phyloP scores from a whole-genome alignment of 257 asterid genomes.

The Nicotiana otophora region DNA sequence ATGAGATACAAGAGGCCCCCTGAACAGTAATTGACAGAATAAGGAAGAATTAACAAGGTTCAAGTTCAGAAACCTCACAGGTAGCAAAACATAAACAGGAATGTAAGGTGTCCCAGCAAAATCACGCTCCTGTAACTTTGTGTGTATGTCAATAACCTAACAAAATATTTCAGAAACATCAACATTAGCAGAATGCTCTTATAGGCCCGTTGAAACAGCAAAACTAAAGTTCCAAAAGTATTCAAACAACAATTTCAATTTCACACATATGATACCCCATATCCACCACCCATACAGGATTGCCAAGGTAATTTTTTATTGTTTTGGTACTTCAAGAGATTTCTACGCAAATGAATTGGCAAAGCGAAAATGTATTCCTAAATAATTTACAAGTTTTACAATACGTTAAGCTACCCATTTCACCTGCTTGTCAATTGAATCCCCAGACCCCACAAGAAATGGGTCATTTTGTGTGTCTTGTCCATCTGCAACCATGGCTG shows the following conservation, averaged over 20 bases:
- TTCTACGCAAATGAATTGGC: neutral
- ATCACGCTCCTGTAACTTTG: slow-evolving; percentile 66
- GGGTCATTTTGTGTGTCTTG: slow-evolving; percentile 71
- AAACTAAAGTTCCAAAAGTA: neutral
- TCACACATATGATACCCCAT: neutral
- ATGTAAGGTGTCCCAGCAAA: slow-evolving; percentile 81
- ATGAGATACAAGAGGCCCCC: neutral
- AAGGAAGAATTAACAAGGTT: slow-evolving; percentile 1
- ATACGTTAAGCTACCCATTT: slow-evolving; percentile 17
- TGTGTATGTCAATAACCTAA: slow-evolving; percentile 63
- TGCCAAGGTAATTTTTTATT: neutral
- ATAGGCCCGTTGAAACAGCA: neutral
- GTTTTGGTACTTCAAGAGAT: neutral
- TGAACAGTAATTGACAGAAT: neutral
- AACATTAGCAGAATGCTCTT: neutral
- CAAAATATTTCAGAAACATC: slow-evolving; percentile 19
- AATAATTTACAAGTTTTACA: neutral
- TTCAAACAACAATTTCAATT: neutral
- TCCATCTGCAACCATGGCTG: slow-evolving; percentile 67
- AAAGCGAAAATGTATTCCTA: neutral
- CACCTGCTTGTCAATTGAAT: slow-evolving; percentile 64
- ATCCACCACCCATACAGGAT: neutral
- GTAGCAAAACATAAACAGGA: slow-evolving; percentile 90
- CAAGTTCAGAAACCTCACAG: slow-evolving; percentile 56
- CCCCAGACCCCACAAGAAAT: slow-evolving; percentile 69